phyloP scores from a whole-genome alignment of 176 grass and related monocot genomes.

The Melocanna baccifera region DNA sequence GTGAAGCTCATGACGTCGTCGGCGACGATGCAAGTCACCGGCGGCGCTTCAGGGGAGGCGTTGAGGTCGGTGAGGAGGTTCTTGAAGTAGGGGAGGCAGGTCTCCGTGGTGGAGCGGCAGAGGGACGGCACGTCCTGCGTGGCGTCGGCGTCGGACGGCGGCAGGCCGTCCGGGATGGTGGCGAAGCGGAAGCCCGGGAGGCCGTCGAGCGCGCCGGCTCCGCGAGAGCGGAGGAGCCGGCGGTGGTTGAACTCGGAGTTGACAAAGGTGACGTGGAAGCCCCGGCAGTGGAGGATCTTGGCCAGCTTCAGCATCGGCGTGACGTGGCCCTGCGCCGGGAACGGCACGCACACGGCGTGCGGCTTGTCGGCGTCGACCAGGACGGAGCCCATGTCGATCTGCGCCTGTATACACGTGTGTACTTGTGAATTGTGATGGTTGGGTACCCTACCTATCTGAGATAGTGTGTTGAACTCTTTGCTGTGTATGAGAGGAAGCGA shows the following conservation, averaged over 20 bases:
- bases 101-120: conserved; percentile 27
- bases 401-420: background rate
- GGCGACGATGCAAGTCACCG: conserved; percentile 47
- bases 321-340: conserved; percentile 53
- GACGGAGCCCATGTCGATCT: conserved; percentile 27
- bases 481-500: background rate
- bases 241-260: conserved; percentile 66
- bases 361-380: conserved; percentile 21
- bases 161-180: conserved; percentile 56
- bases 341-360: conserved; percentile 51
- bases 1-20: conserved; percentile 50
- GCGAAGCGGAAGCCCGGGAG: conserved; percentile 43
- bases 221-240: conserved; percentile 40
- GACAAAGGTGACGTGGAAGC: conserved; percentile 71
- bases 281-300: conserved; percentile 57
- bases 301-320: conserved; percentile 65
- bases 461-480: background rate
- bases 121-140: conserved; percentile 42
- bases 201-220: background rate
- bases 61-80: conserved; percentile 29
- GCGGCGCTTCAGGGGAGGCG: conserved; percentile 21
- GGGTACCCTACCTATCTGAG: background rate
- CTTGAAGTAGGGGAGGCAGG: conserved; percentile 29
- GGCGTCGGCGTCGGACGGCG: conserved; percentile 35
- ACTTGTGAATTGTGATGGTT: background rate